These are phyloP conservation scores for Clitopilus passeckerianus DNA, from an alignment of 768 basidiomycete genomes.

Conservation along the genomic window DNA sequence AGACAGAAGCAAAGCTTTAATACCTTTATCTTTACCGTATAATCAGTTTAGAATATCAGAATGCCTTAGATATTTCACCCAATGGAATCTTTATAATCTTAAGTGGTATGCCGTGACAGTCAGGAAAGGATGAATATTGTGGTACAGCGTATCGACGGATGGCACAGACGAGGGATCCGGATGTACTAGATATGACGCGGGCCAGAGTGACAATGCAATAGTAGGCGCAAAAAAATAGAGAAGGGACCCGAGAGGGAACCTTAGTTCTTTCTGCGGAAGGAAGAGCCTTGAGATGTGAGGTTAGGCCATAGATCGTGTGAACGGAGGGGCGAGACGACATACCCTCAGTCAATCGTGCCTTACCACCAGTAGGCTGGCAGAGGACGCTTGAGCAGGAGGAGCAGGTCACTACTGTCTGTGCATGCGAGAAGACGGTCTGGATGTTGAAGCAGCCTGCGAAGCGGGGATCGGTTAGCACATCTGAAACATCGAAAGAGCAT, in stretches of 20 bases:
- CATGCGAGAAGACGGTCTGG: slow-evolving; percentile 99
- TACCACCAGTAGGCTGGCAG: slow-evolving; percentile 98
- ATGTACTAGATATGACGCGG: not conserved
- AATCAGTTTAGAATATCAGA: not conserved
- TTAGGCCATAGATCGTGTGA: slow-evolving; percentile 2
- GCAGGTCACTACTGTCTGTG: slow-evolving; percentile 95
- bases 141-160: not conserved
- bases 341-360: slow-evolving; percentile 98
- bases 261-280: slow-evolving; percentile 96
- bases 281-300: slow-evolving; percentile 63
- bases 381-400: slow-evolving; percentile 89
- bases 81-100: not conserved
- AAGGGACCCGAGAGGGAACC: slow-evolving; percentile 15
- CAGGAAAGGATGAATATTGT: not conserved
- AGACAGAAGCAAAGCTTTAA: slow-evolving; percentile 30
- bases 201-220: not conserved
- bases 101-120: not conserved
- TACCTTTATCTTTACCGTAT: not conserved
- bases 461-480: slow-evolving; percentile 10
- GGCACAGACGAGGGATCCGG: not conserved
- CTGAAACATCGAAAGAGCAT: not conserved
- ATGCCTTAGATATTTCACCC: not conserved
- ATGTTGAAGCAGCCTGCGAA: slow-evolving; percentile 88
- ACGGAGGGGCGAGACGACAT: slow-evolving; percentile 21
- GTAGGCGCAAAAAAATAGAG: slow-evolving; percentile 6